phyloP scores from a whole-genome alignment of 306 rosid species.

The Inga laurina region DNA sequence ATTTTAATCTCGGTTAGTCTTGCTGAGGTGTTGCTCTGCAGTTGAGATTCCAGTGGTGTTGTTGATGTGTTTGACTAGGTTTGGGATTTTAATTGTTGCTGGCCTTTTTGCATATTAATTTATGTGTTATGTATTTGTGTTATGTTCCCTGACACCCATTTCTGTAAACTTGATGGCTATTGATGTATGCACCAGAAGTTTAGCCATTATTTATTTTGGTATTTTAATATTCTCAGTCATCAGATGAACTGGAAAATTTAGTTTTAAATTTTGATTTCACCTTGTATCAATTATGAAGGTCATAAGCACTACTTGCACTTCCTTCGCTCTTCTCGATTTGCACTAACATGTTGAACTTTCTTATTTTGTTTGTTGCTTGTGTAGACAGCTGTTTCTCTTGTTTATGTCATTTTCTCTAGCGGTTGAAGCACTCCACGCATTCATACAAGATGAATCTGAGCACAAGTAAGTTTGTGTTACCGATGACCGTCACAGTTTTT shows the following conservation, averaged over 20 bases:
- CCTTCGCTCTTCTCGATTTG: background rate
- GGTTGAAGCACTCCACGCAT: conserved; percentile 97
- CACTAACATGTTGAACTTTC: conserved; percentile 59
- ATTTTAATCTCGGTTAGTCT: background rate
- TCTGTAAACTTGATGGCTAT: background rate
- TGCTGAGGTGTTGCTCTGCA: background rate
- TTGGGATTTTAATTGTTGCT: background rate
- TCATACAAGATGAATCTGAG: conserved; percentile 98
- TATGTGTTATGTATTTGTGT: background rate
- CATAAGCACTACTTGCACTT: background rate
- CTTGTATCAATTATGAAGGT: background rate
- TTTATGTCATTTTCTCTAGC: conserved; percentile 97
- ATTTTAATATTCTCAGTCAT: background rate
- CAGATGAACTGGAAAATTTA: background rate
- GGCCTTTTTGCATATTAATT: background rate
- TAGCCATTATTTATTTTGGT: background rate
- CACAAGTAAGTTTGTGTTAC: conserved; percentile 81
- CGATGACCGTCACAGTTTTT: background rate
- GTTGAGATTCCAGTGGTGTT: background rate
- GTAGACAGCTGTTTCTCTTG: conserved; percentile 99
- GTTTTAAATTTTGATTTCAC: background rate
- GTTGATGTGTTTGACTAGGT: background rate
- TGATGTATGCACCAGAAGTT: background rate
- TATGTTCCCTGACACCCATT: background rate
- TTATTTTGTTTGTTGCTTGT: conserved; percentile 54